Evolutionary conservation across 257 asterid genomes (phyloP).

Genomic region (Nicotiana tabacum): DNA sequence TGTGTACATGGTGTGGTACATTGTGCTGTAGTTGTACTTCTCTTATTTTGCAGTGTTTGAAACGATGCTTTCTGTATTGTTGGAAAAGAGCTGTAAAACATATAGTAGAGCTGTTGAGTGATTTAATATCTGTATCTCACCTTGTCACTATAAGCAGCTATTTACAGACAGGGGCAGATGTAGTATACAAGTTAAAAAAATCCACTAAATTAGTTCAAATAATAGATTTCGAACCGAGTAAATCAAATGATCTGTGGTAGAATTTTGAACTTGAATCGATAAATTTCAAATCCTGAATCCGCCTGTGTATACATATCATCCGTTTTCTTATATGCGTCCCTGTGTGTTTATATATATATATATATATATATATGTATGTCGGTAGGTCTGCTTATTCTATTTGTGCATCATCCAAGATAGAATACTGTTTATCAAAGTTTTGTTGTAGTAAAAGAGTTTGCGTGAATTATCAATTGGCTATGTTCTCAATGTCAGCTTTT

Average conservation of each 20-base stretch:
- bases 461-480: neutral
- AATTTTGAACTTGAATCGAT: no score
- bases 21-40: neutral
- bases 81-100: neutral
- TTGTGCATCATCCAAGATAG: neutral
- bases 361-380: neutral
- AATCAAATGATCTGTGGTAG: no score
- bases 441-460: neutral
- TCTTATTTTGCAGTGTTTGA: no score
- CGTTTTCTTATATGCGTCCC: no score
- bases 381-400: neutral
- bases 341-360: no score
- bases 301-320: no score
- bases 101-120: neutral
- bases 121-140: neutral
- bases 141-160: neutral
- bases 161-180: neutral
- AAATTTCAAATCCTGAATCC: no score
- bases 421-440: neutral
- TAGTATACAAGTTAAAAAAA: no score
- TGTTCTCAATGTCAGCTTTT: neutral
- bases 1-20: neutral
- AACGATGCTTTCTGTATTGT: neutral
- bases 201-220: no score
- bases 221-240: no score